phyloP scores from a whole-genome alignment of 805 yeast genomes.

The Lipomyces japonicus region DNA sequence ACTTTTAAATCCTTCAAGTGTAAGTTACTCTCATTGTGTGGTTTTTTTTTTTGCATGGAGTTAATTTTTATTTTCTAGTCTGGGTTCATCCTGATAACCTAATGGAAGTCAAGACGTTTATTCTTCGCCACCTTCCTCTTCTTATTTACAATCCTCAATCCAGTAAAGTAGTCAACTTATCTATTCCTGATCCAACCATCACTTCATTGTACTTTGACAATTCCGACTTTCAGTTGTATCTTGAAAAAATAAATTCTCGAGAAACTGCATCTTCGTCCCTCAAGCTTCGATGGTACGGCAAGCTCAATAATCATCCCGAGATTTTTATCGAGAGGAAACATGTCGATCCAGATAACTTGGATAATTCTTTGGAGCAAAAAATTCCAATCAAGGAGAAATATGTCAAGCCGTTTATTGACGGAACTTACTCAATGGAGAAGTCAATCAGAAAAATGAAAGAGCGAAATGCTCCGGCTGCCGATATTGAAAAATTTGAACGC shows the following conservation, averaged over 20 bases:
- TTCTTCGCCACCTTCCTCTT: constrained; percentile 89
- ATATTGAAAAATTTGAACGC: constrained; percentile 49
- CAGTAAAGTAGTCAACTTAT: constrained; percentile 38
- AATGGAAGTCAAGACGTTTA: constrained; percentile 96
- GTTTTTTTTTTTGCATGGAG: not conserved
- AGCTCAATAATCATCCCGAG: constrained; percentile 69
- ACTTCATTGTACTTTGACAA: constrained; percentile 88
- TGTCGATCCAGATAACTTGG: constrained; percentile 42
- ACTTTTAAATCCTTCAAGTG: constrained; percentile 37
- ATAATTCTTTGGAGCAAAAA: constrained; percentile 48
- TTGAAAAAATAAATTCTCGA: constrained; percentile 59
- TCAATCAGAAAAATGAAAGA: constrained; percentile 59
- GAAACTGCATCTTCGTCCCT: constrained; percentile 60
- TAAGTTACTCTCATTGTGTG: constrained; percentile 1
- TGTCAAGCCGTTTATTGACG: constrained; percentile 65
- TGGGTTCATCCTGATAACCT: constrained; percentile 97
- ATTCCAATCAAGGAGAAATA: constrained; percentile 75
- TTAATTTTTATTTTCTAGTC: constrained; percentile 61
- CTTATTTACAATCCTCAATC: constrained; percentile 62
- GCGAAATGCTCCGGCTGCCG: constrained; percentile 49
- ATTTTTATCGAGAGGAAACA: constrained; percentile 76
- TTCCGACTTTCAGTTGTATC: constrained; percentile 75
- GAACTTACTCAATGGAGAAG: constrained; percentile 49
- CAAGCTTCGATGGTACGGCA: constrained; percentile 89
- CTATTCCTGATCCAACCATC: constrained; percentile 66